A percentile compares a stretch with the other conserved stretches of the same genome.
Evolutionary conservation across 179 eudicot species (phyloP).

Genomic region (Pouteria campechiana): DNA sequence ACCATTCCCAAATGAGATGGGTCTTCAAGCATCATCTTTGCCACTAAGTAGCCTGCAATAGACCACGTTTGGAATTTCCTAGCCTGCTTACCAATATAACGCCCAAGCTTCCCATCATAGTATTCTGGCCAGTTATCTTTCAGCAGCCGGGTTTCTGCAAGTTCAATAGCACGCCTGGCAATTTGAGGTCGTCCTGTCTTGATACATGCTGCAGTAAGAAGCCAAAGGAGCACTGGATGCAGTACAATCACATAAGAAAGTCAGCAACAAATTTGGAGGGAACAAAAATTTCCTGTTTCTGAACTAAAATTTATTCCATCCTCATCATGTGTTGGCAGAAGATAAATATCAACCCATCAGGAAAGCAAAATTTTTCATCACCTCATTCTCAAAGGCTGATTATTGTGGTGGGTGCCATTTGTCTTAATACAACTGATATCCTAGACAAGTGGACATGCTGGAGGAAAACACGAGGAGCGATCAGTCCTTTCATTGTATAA

Average conservation of each 20-base stretch:
- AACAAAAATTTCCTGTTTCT: neutral
- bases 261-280: neutral
- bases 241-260: neutral
- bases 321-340: too few species aligned
- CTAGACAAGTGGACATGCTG: too few species aligned
- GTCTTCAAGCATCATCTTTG: slow-evolving; percentile 74
- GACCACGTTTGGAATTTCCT: slow-evolving; percentile 64
- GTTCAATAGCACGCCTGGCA: slow-evolving; percentile 50
- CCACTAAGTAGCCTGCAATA: slow-evolving; percentile 63
- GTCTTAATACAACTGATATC: too few species aligned
- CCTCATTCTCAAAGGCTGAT: too few species aligned
- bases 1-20: slow-evolving; percentile 68
- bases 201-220: slow-evolving; percentile 61
- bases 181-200: slow-evolving; percentile 60
- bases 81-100: slow-evolving; percentile 57
- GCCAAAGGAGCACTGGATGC: slow-evolving; percentile 54
- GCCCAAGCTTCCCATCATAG: slow-evolving; percentile 50
- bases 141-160: slow-evolving; percentile 37
- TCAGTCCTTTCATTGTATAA: too few species aligned
- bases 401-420: too few species aligned
- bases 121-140: slow-evolving; percentile 66
- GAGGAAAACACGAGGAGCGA: too few species aligned
- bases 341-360: too few species aligned
- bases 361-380: too few species aligned
- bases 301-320: too few species aligned